Evolutionary conservation across 2,329 filamentous ascomycete genomes (phyloP).

Genomic region (Cladophialophora chaetospira): DNA sequence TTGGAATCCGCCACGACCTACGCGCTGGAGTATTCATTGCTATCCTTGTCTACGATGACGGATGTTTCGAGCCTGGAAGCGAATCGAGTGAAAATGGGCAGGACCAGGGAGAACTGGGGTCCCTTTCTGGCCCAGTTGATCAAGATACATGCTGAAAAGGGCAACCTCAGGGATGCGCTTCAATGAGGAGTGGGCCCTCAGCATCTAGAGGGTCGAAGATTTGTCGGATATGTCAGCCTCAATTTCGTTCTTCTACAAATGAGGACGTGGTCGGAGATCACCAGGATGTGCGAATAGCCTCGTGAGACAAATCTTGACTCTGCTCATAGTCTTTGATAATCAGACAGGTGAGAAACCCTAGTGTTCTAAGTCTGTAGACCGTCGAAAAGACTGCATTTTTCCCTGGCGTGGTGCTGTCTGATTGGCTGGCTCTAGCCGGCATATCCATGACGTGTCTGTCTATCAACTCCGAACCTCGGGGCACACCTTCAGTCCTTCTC

Average conservation of each 20-base stretch:
- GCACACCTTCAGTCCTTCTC: not conserved
- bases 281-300: no score
- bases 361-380: no score
- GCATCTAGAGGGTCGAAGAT: not conserved
- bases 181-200: not conserved
- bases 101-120: conserved; percentile 31
- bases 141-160: conserved; percentile 31
- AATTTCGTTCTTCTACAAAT: no score
- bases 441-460: conserved; percentile 2
- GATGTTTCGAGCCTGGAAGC: conserved; percentile 16
- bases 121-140: conserved; percentile 32
- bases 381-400: no score
- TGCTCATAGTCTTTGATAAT: no score
- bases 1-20: conserved; percentile 15
- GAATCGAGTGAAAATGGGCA: conserved; percentile 26
- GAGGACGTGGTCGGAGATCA: no score
- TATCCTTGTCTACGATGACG: conserved; percentile 21
- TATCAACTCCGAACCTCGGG: not conserved
- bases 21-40: conserved; percentile 26
- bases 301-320: no score
- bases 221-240: no score
- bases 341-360: no score
- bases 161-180: conserved; percentile 19
- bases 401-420: not conserved
- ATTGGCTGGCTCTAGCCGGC: not conserved